Base-by-base conservation (phyloP, 768 basidiomycete species). In the Cyclocybe aegerita region DNA sequence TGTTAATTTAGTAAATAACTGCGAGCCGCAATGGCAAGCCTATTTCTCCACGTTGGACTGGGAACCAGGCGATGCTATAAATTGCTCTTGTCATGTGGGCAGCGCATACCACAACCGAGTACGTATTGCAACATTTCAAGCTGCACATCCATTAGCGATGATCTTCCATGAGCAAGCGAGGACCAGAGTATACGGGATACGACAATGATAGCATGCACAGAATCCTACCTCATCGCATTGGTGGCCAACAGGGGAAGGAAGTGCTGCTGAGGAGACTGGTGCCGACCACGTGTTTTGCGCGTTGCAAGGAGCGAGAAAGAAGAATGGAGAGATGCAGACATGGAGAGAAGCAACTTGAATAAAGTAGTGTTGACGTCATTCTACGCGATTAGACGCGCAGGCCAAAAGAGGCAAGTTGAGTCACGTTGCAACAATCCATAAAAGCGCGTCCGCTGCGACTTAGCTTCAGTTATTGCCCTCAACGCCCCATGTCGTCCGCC, bases 331-430 rank as follows among this genome's bases (percentile, higher is more conserved):
- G 15, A 12, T 47, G 32, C 33, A 15, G 4, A 23, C 32, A 37
- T n/a, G n/a, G 7, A 33, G 47, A 36, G 17, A 16, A 10, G 43
- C 30, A 42, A 48, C 43, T 5, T 34, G n/a, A n/a, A n/a, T n/a
- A n/a, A n/a, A n/a, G n/a, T n/a, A 35, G 41, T 37, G n/a, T 41
- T 59, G 56, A 65, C 61, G 59, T 65, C 63, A 62, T 52, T 15
- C 15, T 9, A 32, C 39, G 23, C 33, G 38, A 16, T 11, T 48
- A 48, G 53, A 58, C 57, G 53, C 56, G 48, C 51, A 42, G 43
- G 47, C 60, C 53, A 37, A 35, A 55, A 46, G 51, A 41, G 54
- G 57, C 42, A 48, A 52, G 10, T 36, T 39, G 12, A 46, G 56
- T 64, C 62, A 64, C 62, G 62, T 60, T 62, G 50, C 43, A 38